A percentile compares a stretch with the other conserved stretches of the same genome.
These are phyloP conservation scores for Pezicula radicicola DNA, from an alignment of 2,329 filamentous ascomycete genomes.

Conservation along the genomic window DNA sequence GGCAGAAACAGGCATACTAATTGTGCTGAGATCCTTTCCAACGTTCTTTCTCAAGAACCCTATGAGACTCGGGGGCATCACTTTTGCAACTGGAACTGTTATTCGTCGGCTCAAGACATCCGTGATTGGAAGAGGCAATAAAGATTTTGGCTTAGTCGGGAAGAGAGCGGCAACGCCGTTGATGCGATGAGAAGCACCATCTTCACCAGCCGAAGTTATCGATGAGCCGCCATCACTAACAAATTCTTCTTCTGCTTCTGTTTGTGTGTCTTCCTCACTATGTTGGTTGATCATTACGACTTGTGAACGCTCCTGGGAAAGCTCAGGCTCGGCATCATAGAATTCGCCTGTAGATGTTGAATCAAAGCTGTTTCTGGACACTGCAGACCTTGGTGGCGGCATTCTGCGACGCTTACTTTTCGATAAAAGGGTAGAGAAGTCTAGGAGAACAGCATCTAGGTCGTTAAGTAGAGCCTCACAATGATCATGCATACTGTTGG, in stretches of 20 bases:
- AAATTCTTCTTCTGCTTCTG: slow-evolving; percentile 51
- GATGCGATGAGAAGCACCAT: slow-evolving; percentile 40
- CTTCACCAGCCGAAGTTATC: slow-evolving; percentile 56
- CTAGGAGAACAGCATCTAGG: slow-evolving; percentile 76
- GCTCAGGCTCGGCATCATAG: slow-evolving; percentile 79
- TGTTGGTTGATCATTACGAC: slow-evolving; percentile 73
- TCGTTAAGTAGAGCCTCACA: slow-evolving; percentile 81
- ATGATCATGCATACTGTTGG: slow-evolving; percentile 73
- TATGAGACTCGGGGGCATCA: slow-evolving; percentile 85
- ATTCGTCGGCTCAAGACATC: slow-evolving; percentile 62
- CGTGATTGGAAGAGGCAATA: slow-evolving; percentile 73
- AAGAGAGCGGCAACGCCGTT: slow-evolving; percentile 69
- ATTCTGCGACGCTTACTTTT: slow-evolving; percentile 77
- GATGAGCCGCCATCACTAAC: slow-evolving; percentile 48
- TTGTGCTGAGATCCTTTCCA: slow-evolving; percentile 93
- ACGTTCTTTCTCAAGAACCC: slow-evolving; percentile 96
- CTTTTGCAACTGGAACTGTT: slow-evolving; percentile 70
- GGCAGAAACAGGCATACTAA: slow-evolving; percentile 94
- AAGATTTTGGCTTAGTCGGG: slow-evolving; percentile 70
- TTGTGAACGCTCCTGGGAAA: slow-evolving; percentile 52
- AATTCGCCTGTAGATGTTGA: slow-evolving; percentile 84
- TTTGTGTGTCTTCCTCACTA: slow-evolving; percentile 64
- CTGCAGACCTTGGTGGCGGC: slow-evolving; percentile 48
- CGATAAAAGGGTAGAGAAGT: slow-evolving; percentile 74
- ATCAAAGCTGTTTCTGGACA: slow-evolving; percentile 65